Base-by-base conservation (phyloP, 2,329 filamentous ascomycete species). In the Hypoxylon sp. region DNA sequence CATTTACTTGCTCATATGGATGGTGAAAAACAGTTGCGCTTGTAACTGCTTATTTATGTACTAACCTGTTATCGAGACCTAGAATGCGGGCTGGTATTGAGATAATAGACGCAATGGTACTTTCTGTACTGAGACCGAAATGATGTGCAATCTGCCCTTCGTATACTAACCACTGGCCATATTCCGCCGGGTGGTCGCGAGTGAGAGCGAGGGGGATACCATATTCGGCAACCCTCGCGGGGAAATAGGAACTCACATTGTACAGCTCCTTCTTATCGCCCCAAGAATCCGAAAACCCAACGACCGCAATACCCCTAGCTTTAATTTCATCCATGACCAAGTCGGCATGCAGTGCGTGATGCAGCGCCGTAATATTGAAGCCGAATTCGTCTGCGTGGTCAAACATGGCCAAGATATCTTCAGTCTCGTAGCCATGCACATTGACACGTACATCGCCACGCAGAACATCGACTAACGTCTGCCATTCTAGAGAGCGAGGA, bases 211-310 rank as follows among this genome's bases (percentile, higher is more conserved):
- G 42, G 2, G 70, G 64, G 13, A 72, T 66, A 9, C 70, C 70
- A n/a, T 60, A 19, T 1, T 61, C 61, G n/a, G 54, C 61, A 5
- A 72, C 22, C n/a, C 44, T 55, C 0, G 54, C 47, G 2, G 70
- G 70, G 2, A 69, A 55, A 33, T 63, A 55, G 2, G 61, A 63
- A 42, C 57, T 66, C 8, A 70, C 62, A 31, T 68, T 66, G 10
- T 70, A 72, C 0, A 70, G 26, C 61, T 72, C 70, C 42, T 66
- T 70, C 26, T 72, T 72, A n/a, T 72, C 64, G n/a, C 70, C 70
- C 70, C 70, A 72, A 0, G 64, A 66, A 37, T 72, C 70, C 17
- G 70, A 68, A 22, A 72, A 72, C 13, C 53, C 70, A 9, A 60
- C 67, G 8, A 71, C 52, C 14, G 61, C 70, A 9, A 72, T 70